phyloP scores from a whole-genome alignment of 805 yeast species.

The Sugiyamaella smithiae region DNA sequence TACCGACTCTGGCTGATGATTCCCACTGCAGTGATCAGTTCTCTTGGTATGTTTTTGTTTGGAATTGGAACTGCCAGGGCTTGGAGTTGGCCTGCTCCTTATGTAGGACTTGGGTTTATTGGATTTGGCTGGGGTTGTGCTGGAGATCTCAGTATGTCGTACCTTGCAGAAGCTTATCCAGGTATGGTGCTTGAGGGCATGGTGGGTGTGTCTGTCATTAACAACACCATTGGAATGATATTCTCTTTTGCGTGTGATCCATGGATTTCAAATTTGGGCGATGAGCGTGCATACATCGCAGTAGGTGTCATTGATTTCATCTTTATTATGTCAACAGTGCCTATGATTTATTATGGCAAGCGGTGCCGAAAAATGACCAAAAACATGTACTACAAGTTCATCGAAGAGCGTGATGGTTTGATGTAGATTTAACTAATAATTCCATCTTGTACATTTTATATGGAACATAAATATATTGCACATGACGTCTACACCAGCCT shows the following conservation, averaged over 20 bases:
- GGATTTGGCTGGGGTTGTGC: constrained; percentile 57
- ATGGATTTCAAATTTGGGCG: constrained; percentile 52
- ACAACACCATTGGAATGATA: constrained; percentile 59
- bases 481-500: too few relatives aligned
- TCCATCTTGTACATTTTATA: too few relatives aligned
- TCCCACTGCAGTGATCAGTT: constrained; percentile 50
- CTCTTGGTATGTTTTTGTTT: constrained; percentile 54
- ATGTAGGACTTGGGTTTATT: constrained; percentile 54
- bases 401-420: constrained; percentile 20
- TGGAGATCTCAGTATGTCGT: constrained; percentile 57
- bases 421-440: neutral
- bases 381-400: constrained; percentile 19
- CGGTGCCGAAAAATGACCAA: constrained; percentile 41
- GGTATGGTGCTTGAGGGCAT: constrained; percentile 53
- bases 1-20: constrained; percentile 52
- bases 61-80: constrained; percentile 59
- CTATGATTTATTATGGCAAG: constrained; percentile 61
- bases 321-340: constrained; percentile 53
- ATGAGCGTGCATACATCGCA: constrained; percentile 53
- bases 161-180: constrained; percentile 54
- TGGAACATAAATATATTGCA: too few relatives aligned
- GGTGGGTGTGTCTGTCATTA: constrained; percentile 55
- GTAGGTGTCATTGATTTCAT: constrained; percentile 55
- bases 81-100: constrained; percentile 54
- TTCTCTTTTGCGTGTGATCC: constrained; percentile 61